These are phyloP conservation scores for Panaeolus papilionaceus DNA, from an alignment of 768 basidiomycete species.

Conservation along the genomic window DNA sequence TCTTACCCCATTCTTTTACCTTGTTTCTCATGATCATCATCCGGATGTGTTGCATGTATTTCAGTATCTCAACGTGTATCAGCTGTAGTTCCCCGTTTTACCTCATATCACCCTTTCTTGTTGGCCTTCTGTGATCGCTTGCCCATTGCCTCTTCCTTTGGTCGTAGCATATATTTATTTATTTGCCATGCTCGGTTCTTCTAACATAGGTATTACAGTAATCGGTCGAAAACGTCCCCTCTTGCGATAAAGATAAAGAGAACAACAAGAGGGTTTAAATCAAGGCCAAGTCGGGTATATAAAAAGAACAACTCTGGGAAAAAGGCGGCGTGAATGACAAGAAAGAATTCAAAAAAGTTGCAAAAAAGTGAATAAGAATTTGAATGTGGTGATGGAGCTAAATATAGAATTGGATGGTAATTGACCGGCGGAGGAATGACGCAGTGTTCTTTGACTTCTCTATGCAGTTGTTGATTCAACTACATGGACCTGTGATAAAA, in stretches of 20 bases:
- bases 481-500: neutral
- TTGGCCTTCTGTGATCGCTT: neutral
- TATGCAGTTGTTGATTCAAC: neutral
- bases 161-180: slow-evolving; percentile 4
- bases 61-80: slow-evolving; percentile 14
- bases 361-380: neutral
- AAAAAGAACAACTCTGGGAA: neutral
- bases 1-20: slow-evolving; percentile 9
- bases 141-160: neutral
- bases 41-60: slow-evolving; percentile 5
- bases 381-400: neutral
- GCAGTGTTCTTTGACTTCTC: neutral
- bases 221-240: neutral
- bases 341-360: neutral
- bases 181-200: neutral
- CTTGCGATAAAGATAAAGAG: neutral
- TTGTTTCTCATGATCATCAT: slow-evolving; percentile 11
- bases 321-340: neutral
- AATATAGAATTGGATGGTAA: slow-evolving; percentile 17
- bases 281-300: neutral
- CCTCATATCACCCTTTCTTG: neutral
- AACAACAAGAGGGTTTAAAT: neutral
- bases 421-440: neutral
- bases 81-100: slow-evolving; percentile 1
- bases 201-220: slow-evolving; percentile 3